Conservation (phyloP, 495 filamentous ascomycete species). For the Margaritispora aquatica region DNA sequence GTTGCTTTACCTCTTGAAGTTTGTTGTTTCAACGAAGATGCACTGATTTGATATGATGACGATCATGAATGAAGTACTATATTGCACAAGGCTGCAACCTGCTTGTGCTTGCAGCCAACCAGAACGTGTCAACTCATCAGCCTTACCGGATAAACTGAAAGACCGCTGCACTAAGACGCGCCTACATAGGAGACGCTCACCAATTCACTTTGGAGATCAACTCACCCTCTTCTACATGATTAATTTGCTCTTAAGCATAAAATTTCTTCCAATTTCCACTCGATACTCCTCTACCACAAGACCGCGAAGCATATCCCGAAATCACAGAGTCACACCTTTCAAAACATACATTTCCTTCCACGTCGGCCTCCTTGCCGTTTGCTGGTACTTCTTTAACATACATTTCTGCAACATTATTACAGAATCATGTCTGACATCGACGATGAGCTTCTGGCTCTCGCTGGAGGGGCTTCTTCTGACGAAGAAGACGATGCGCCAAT, state of each 20-base stretch:
- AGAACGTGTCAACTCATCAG: background rate
- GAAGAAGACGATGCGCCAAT: constrained; percentile 37
- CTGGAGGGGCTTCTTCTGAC: constrained; percentile 55
- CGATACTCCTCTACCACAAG: too few species aligned
- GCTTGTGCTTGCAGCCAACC: background rate
- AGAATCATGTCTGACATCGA: constrained; percentile 66
- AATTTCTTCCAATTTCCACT: too few species aligned
- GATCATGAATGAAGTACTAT: background rate
- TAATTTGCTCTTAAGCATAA: background rate
- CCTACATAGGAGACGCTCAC: background rate
- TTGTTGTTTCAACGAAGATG: too few species aligned
- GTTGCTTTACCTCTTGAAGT: too few species aligned
- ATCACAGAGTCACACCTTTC: background rate
- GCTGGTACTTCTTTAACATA: background rate
- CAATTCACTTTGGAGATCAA: background rate
- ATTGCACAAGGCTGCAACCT: background rate
- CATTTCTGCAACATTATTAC: background rate
- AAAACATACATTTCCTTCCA: background rate
- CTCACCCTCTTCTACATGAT: background rate
- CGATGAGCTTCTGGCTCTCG: constrained; percentile 81
- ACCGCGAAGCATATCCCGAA: too few species aligned
- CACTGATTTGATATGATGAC: background rate
- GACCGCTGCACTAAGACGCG: background rate
- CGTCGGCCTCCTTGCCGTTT: background rate
- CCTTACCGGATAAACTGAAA: background rate